Conservation (phyloP, 108 stramenopile species). For the Seminavis robusta region DNA sequence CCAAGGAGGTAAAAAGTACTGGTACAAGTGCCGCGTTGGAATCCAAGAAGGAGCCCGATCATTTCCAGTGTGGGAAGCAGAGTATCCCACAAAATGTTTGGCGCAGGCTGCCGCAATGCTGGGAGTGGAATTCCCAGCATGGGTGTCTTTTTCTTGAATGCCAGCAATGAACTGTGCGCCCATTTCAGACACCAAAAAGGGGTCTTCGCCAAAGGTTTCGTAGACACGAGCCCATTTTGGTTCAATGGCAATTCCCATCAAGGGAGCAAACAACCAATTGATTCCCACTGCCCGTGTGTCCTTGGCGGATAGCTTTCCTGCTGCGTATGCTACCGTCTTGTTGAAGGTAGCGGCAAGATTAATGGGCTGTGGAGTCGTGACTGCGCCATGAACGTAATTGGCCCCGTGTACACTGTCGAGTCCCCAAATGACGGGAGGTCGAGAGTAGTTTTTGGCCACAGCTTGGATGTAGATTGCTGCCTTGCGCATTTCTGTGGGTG, state of each 20-base stretch:
- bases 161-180: slow-evolving; percentile 60
- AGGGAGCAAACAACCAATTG: slow-evolving; percentile 78
- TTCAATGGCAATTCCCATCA: slow-evolving; percentile 71
- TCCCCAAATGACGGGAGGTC: slow-evolving; percentile 69
- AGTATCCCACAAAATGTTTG: slow-evolving; percentile 82
- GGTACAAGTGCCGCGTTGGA: slow-evolving; percentile 66
- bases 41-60: slow-evolving; percentile 76
- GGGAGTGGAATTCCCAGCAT: slow-evolving; percentile 24
- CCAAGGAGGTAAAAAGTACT: slow-evolving; percentile 81
- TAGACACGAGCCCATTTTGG: slow-evolving; percentile 72
- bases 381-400: slow-evolving; percentile 69
- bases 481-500: slow-evolving; percentile 29
- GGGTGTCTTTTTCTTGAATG: slow-evolving; percentile 38
- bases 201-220: slow-evolving; percentile 91
- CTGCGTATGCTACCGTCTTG: slow-evolving; percentile 31
- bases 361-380: slow-evolving; percentile 73
- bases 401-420: slow-evolving; percentile 86
- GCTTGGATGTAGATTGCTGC: slow-evolving; percentile 36
- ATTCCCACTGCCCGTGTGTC: slow-evolving; percentile 76
- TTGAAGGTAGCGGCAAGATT: slow-evolving; percentile 80
- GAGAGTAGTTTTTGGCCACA: slow-evolving; percentile 31
- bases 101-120: slow-evolving; percentile 74
- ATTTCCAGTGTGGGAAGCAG: slow-evolving; percentile 60
- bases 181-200: slow-evolving; percentile 56
- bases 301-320: slow-evolving; percentile 51